Evolutionary conservation across 2,329 filamentous ascomycete genomes (phyloP), one percentile per base, ranked within the genome.

Genomic region (Penicillium concentricum): DNA sequence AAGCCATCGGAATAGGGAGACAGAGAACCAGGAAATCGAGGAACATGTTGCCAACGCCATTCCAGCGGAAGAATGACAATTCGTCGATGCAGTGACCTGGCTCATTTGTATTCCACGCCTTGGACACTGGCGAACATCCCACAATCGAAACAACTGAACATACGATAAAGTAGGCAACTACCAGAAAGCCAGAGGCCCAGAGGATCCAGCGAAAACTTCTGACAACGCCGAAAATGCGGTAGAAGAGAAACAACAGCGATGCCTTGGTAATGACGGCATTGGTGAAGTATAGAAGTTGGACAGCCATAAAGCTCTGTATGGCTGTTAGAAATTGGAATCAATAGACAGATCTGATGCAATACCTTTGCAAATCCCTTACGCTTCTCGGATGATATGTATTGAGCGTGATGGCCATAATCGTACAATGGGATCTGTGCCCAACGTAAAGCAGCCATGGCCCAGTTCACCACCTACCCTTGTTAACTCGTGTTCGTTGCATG

Each of bases 161-260:
- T 9, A 62, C 59, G 22, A 70, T 54, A n/a, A 63, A 68, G 30
- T 62, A 70, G 20, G 35, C 54, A 12, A 59, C 51, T 15, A 68
- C 54, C 0, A 69, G 24, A 22, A 54, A 49, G 7, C 54, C 62
- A 2, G 61, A 54, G n/a, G 52, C 24, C 44, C 51, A 51, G 4
- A 70, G 58, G 18, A 55, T 58, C 58, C 60, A 65, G 16, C 67
- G 63, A 49, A 69, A 70, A 32, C 28, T 16, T 7, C 24, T 46
- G 13, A 69, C 61, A 4, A 70, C 54, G 22, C 67, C 64, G 34
- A 70, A 69, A 26, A 70, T 68, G n/a, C 68, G 63, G 15, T 68
- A 54, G 53, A 69, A 70, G 13, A 70, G 61, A n/a, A 69, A 58
- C 4, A 69, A 55, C 9, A 70, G 47, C 0, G 67, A 69, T 7